phyloP scores from a whole-genome alignment of 805 yeast genomes.

The Metschnikowia koreensis region DNA sequence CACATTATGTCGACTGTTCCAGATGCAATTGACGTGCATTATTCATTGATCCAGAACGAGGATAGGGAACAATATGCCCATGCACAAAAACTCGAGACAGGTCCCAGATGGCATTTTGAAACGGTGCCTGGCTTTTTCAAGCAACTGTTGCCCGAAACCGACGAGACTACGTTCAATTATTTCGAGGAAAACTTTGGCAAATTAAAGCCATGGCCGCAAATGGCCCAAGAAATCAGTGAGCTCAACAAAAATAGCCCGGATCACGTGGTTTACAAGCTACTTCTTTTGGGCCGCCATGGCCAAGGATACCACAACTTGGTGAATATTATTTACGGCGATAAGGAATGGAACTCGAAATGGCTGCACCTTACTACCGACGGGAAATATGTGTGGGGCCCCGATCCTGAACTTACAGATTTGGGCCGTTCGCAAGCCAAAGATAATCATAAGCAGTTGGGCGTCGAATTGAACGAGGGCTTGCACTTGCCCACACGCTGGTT shows the following conservation, averaged over 20 bases:
- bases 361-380: slow-evolving; percentile 46
- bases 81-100: slow-evolving; percentile 4
- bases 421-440: slow-evolving; percentile 47
- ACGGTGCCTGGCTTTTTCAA: slow-evolving; percentile 43
- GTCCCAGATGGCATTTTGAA: slow-evolving; percentile 40
- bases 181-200: slow-evolving; percentile 45
- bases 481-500: slow-evolving; percentile 41
- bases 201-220: slow-evolving; percentile 23
- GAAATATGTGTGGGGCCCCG: slow-evolving; percentile 49
- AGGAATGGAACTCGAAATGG: slow-evolving; percentile 48
- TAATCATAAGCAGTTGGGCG: slow-evolving; percentile 41
- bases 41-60: slow-evolving; percentile 25
- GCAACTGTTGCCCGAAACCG: slow-evolving; percentile 43
- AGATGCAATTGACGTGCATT: slow-evolving; percentile 28
- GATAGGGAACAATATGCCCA: slow-evolving; percentile 21
- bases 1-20: slow-evolving; percentile 19
- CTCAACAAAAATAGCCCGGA: slow-evolving; percentile 31
- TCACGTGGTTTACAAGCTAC: slow-evolving; percentile 41
- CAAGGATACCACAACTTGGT: slow-evolving; percentile 54
- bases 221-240: slow-evolving; percentile 24
- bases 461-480: slow-evolving; percentile 30
- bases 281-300: slow-evolving; percentile 52
- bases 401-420: slow-evolving; percentile 47
- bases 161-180: slow-evolving; percentile 42
- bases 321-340: slow-evolving; percentile 44